A percentile compares a stretch with the other conserved stretches of the same genome.
These are phyloP conservation scores for Singerocomus inundabilis DNA, from an alignment of 1,284 basidiomycete species.

Conservation along the genomic window DNA sequence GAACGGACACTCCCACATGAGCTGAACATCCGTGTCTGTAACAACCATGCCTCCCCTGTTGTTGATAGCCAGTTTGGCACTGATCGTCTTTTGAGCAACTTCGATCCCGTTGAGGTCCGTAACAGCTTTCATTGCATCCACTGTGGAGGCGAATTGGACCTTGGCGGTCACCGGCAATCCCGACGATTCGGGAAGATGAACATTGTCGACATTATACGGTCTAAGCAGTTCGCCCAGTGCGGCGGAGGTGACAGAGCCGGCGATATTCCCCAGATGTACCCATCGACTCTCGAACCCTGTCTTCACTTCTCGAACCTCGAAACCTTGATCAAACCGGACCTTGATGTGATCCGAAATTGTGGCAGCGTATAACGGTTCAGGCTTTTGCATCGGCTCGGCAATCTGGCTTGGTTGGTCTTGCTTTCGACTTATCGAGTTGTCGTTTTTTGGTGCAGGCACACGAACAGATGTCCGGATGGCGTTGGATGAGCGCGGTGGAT, in stretches of 20 bases:
- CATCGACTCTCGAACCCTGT: constrained; percentile 47
- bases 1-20: constrained; percentile 54
- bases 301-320: constrained; percentile 36
- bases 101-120: constrained; percentile 44
- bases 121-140: constrained; percentile 50
- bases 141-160: constrained; percentile 44
- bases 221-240: constrained; percentile 19
- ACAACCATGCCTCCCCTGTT: constrained; percentile 25
- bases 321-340: constrained; percentile 41
- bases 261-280: constrained; percentile 38
- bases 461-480: background rate
- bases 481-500: background rate
- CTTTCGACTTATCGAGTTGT: background rate
- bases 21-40: constrained; percentile 37
- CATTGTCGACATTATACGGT: constrained; percentile 42
- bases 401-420: background rate
- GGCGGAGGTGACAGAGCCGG: constrained; percentile 10
- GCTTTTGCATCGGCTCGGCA: constrained; percentile 7
- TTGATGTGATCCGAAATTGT: constrained; percentile 30
- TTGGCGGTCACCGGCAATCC: constrained; percentile 35
- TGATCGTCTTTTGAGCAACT: constrained; percentile 39
- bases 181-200: constrained; percentile 33
- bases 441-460: background rate
- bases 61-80: constrained; percentile 31
- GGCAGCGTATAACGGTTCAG: constrained; percentile 19